Base-by-base conservation (phyloP, 805 yeast genomes). In the Zygoascus bituminiphila region DNA sequence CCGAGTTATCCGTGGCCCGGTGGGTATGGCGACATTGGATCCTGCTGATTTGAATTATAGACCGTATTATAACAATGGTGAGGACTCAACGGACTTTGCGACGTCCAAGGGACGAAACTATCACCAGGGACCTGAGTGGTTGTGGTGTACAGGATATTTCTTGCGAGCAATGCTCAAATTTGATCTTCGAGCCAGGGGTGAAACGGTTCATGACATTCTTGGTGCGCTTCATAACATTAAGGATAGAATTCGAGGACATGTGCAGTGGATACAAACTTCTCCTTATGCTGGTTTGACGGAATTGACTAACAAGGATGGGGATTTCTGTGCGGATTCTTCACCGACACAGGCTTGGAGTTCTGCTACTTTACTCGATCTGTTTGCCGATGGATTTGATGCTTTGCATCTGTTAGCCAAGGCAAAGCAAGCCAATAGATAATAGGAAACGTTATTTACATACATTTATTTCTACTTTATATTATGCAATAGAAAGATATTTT, bases 121-220 rank as follows among this genome's bases (percentile, higher is more conserved):
- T 64, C 98, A 91, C 65, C 98, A 91, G 68, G 98, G 98, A 1
- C 98, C 98, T 2, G 98, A 93, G 63, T 91, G 98, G 98, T 84
- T 86, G 29, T 91, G 97, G 97, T 77, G 81, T 50, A 73, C 75
- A 22, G 98, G 98, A 2, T 88, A 79, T 64, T 91, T 88, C 62
- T 67, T 93, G 55, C 76, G 97, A 54, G 95, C 98, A 0, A 80
- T 73, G 58, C 69, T 77, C 35, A 63, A 68, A 42, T 78, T 83
- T 61, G 79, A 81, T 56, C 64, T 72, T 58, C 61, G 12, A 67
- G 63, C 50, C 59, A 58, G 52, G 19, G 54, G 38, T 50, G 57
- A 43, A 5, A 57, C 9, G 55, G 64, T 26, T 5, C 33, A 40
- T 9, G 78, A 82, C 4, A 69, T 81, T 2, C 21, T 19, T 17